Base-by-base conservation (phyloP, 148 eudicot species). In the Fagopyrum homotropicum region DNA sequence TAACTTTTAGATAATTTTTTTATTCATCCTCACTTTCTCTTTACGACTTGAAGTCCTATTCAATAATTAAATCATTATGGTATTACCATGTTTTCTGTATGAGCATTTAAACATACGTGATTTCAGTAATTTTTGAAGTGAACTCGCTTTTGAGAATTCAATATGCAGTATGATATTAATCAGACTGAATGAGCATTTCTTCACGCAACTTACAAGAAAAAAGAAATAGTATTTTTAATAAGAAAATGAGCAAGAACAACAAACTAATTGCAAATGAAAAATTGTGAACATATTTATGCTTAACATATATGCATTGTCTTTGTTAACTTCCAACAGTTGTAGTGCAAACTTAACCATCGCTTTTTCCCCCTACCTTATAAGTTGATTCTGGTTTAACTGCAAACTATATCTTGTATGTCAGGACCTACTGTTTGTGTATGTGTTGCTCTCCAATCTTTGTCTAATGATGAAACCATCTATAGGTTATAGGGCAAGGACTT, bases 341-440 rank as follows among this genome's bases (percentile, higher is more conserved):
- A 2, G 43, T 61, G 30, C 68, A 61, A 61, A 61, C 43, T 61
- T 29, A 14, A 9, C 11, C 14, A 44, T 63, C 44, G 35, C 44
- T 29, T 16, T 30, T 10, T 4, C 4, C 35, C 11, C 11, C 11
- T 48, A 7, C 11, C 30, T 61, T 63, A 22, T 60, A 11, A 60
- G 14, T 19, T 22, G 66, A 60, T 60, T 60, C 40, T 40, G 9
- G 43, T 9, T 60, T 60, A 22, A 60, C 66, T 60, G 66, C 66
- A 60, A 63, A 4, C 69, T 63, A 63, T 63, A 30, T 59, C 66
- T 63, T 63, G 69, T 30, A 29, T 63, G 43, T 35, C 70, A 19
- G 43, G 43, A 29, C 43, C 44, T 61, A 44, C 68, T 26, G 43
- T 61, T 26, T 61, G 14, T 16, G 9, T 61, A 2, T 61, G 5